A percentile compares a stretch with the other conserved stretches of the same genome.
These are phyloP conservation scores for Pulveroboletus sp. DNA, from an alignment of 768 basidiomycete species.

Conservation along the genomic window DNA sequence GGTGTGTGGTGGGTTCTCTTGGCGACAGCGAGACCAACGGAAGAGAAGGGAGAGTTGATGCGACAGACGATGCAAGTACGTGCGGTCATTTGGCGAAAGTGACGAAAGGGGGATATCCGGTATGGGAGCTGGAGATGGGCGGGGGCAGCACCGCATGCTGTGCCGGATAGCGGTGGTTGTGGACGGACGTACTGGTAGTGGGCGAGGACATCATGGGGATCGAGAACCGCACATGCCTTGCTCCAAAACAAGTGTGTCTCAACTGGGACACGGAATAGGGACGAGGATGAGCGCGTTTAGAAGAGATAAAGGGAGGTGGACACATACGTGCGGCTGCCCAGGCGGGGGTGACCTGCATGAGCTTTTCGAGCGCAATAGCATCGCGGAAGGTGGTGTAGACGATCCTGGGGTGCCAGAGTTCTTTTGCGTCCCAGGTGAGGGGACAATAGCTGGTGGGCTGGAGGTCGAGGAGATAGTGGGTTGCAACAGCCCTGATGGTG, in stretches of 20 bases:
- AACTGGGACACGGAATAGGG: slow-evolving; percentile 36
- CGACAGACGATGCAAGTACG: slow-evolving; percentile 64
- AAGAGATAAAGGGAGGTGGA: background rate
- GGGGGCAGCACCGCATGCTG: slow-evolving; percentile 32
- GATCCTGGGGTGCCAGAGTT: slow-evolving; percentile 58
- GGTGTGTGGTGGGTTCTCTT: slow-evolving; percentile 43
- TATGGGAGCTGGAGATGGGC: slow-evolving; percentile 30
- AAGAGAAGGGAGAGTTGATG: slow-evolving; percentile 53
- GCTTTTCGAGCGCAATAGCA: slow-evolving; percentile 51
- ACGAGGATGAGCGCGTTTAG: slow-evolving; percentile 7
- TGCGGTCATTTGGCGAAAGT: slow-evolving; percentile 54
- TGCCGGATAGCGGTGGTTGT: slow-evolving; percentile 25
- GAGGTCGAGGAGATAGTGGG: slow-evolving; percentile 51
- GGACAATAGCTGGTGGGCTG: slow-evolving; percentile 44
- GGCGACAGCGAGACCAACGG: slow-evolving; percentile 45
- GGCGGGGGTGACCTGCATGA: slow-evolving; percentile 59
- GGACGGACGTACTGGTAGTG: slow-evolving; percentile 46
- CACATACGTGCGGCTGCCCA: slow-evolving; percentile 60
- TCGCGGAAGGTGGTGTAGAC: slow-evolving; percentile 61
- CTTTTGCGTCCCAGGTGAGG: slow-evolving; percentile 42
- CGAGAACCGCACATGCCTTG: slow-evolving; percentile 55
- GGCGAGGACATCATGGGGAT: slow-evolving; percentile 54
- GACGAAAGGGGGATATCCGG: slow-evolving; percentile 49
- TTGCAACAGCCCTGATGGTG: slow-evolving; percentile 29
- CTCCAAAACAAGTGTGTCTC: slow-evolving; percentile 69